Conservation (phyloP, 208 protist genomes). For the Wallacemonas sp. region DNA sequence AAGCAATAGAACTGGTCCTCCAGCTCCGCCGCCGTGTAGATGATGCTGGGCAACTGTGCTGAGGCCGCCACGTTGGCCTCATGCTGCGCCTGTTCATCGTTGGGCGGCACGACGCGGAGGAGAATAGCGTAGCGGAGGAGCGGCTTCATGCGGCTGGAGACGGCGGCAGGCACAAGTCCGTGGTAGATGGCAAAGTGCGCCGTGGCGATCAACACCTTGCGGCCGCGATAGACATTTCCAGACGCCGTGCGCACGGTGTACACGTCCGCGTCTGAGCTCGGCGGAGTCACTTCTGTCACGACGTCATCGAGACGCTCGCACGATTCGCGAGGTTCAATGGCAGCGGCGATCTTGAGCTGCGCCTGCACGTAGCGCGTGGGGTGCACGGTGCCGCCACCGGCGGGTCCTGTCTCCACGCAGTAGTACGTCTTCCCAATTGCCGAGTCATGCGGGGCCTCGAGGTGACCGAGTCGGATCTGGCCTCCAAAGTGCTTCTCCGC, state of each 20-base stretch:
- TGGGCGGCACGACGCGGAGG: conserved; percentile 13
- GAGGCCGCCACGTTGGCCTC: conserved; percentile 17
- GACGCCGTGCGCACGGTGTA: conserved; percentile 19
- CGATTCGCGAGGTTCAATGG: not conserved
- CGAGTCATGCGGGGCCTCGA: conserved; percentile 14
- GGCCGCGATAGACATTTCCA: conserved; percentile 6
- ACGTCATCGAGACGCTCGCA: conserved; percentile 13
- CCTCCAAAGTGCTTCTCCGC: conserved; percentile 5
- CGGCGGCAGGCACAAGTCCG: conserved; percentile 5
- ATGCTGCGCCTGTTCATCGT: conserved; percentile 5
- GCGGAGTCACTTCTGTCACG: not conserved
- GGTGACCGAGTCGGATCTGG: not conserved
- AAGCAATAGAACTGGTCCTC: conserved; percentile 25
- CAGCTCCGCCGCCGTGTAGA: conserved; percentile 9
- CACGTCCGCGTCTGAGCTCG: not conserved
- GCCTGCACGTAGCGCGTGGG: conserved; percentile 24
- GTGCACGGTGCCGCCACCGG: conserved; percentile 27
- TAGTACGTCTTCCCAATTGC: conserved; percentile 18
- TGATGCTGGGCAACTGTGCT: conserved; percentile 13
- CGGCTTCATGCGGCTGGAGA: not conserved
- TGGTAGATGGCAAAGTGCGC: conserved; percentile 20
- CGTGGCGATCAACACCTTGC: conserved; percentile 25
- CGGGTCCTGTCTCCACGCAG: conserved; percentile 16
- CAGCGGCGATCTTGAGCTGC: conserved; percentile 20
- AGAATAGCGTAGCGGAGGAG: conserved; percentile 17